Base-by-base conservation (phyloP, 2,329 filamentous ascomycete species). In the Cadophora sp. region DNA sequence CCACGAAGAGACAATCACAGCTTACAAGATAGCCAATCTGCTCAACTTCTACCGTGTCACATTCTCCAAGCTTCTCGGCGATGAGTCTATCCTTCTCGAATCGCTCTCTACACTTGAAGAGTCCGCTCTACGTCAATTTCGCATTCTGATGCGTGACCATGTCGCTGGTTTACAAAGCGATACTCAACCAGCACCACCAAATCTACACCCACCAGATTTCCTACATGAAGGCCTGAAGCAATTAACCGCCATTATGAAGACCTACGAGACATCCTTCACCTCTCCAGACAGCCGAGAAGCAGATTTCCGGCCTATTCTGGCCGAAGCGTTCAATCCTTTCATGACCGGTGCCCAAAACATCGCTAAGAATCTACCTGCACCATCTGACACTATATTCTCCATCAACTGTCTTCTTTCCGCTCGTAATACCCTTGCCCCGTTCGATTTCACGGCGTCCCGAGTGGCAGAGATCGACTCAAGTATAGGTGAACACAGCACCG, bases 21-120 rank as follows among this genome's bases (percentile, higher is more conserved):
- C 93, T 41, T 99, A 97, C 81, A 96, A 94, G 77, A 88, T 98
- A 48, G 90, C 93, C 13, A 97, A 97, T 73, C 83, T 99, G 1
- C 84, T 98, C 50, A 89, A 88, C 48, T 99, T 99, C 80, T 99
- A 99, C 80, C 89, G 88, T 36, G 84, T 88, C 69, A 97, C 94
- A 0, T 97, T 98, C 77, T 82, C 88, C 18, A 95, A 91, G 73
- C 83, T 98, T 0, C 83, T 98, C 0, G 91, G 92, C 1, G 73
- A 83, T 1, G 83, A 89, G 13, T 92, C 93, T 0, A 83, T 85
- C 9, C 82, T 97, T 9, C 83, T 94, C 0, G 89, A 91, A 3
- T 85, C 89, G 1, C 86, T 97, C 61, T 80, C 81, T 4, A 85
- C 82, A 2, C 82, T 97, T 0, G 90, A 96, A 76, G 85, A 88